These are phyloP conservation scores for Botrytis porri DNA, from an alignment of 2,329 filamentous ascomycete genomes.

Conservation along the genomic window DNA sequence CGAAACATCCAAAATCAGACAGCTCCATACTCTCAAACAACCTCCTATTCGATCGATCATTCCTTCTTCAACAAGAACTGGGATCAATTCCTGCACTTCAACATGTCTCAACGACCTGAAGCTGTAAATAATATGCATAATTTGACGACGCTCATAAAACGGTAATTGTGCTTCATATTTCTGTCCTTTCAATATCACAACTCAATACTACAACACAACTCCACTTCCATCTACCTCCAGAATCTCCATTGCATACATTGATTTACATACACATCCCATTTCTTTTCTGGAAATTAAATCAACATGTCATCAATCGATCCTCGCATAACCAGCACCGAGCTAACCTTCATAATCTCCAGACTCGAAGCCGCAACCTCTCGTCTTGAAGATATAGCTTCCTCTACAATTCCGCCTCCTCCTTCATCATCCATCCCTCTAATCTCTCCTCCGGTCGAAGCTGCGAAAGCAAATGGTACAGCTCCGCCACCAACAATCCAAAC, in stretches of 20 bases:
- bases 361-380: conserved; percentile 95
- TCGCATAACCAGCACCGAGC: conserved; percentile 30
- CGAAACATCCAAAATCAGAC: neutral
- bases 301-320: conserved; percentile 32
- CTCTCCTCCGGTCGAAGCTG: conserved; percentile 39
- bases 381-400: conserved; percentile 91
- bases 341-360: conserved; percentile 51
- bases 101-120: conserved; percentile 47
- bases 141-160: conserved; percentile 94
- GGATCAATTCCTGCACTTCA: conserved; percentile 25
- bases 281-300: conserved; percentile 15
- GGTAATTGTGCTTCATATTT: conserved; percentile 55
- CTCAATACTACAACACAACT: neutral
- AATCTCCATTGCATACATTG: neutral
- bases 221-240: neutral
- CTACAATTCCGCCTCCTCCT: conserved; percentile 58
- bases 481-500: conserved; percentile 21
- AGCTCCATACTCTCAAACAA: conserved; percentile 1
- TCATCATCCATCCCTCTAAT: neutral
- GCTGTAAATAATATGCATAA: conserved; percentile 88
- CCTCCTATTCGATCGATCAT: neutral
- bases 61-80: conserved; percentile 3
- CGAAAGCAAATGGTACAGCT: conserved; percentile 45
- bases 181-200: conserved; percentile 12
- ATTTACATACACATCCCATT: neutral